Base-by-base conservation (phyloP, 1,139 yeast genomes). In the Saccharomyces hybrid region DNA sequence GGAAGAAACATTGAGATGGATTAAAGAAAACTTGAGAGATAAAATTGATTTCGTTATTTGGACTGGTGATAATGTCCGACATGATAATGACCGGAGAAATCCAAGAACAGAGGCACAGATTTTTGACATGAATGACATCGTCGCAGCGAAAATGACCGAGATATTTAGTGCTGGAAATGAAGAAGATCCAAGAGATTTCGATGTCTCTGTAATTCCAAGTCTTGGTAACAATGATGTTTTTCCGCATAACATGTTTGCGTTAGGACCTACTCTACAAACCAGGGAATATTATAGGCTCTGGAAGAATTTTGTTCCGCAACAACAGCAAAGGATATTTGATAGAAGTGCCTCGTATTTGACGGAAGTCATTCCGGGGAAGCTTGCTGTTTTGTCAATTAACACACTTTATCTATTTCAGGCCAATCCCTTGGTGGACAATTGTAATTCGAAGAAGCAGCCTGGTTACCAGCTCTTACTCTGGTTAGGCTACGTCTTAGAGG, bases 41-140 rank as follows among this genome's bases (percentile, higher is more conserved):
- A 83, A 87, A 60, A 83, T 88, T 51, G 96, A 88, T 69, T 88
- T 88, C 67, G 84, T 88, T 31, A 79, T 88, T 16, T 88, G 96
- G 96, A 88, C 96, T 0, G 96, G 96, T 34, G 96, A 88, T 71
- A 88, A 88, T 63, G 82, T 87, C 48, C 77, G 96, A 55, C 96
- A 88, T 68, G 96, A 88, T 68, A 86, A 85, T 64, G 96, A 88
- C 70, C 75, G 95, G 65, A 67, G 71, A 44, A 72, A 72, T 64
- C 96, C 96, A 2, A 79, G 96, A 72, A 81, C 88, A 1, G 93
- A 86, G 64, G 65, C 68, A 57, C 80, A 82, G 57, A 88, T 88
- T 52, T 80, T 86, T 59, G 84, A 84, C 16, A 77, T 84, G 81
- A 88, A 88, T 66, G 77, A 79, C 59, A 64, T 75, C 42, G 80